phyloP scores from a whole-genome alignment of 148 eudicot species.

The Salicornia ramosissima region DNA sequence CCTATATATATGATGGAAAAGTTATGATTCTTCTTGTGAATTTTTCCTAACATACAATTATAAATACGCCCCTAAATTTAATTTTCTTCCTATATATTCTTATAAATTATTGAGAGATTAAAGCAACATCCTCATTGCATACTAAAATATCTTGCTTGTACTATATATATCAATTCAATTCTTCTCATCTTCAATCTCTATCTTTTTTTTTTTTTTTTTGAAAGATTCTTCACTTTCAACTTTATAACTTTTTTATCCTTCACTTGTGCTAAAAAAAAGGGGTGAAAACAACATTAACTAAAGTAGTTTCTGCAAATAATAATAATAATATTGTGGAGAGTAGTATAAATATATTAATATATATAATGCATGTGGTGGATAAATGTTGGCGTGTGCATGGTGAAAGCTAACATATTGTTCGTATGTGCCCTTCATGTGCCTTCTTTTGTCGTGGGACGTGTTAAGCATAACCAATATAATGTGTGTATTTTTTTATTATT shows the following conservation, averaged over 20 bases:
- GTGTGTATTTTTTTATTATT: too few species aligned
- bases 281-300: not conserved
- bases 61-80: too few species aligned
- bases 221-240: not conserved
- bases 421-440: conserved; percentile 20
- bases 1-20: too few species aligned
- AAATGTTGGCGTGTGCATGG: conserved; percentile 22
- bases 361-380: conserved; percentile 9
- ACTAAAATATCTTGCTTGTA: not conserved
- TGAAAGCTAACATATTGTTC: conserved; percentile 11
- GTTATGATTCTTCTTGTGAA: too few species aligned
- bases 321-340: too few species aligned
- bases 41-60: too few species aligned
- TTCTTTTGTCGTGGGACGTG: conserved; percentile 8
- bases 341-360: not conserved
- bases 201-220: not conserved
- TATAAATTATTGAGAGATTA: too few species aligned
- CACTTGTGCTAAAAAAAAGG: not conserved
- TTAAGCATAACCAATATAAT: too few species aligned
- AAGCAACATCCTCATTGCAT: too few species aligned
- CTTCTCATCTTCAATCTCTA: not conserved
- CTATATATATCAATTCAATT: not conserved
- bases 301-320: not conserved
- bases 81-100: too few species aligned
- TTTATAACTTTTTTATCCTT: not conserved